Percentiles rank a stretch among this genome's conserved stretches.
Evolutionary conservation across 2,329 filamentous ascomycete species (phyloP).

Genomic region (Clonostachys chloroleuca): DNA sequence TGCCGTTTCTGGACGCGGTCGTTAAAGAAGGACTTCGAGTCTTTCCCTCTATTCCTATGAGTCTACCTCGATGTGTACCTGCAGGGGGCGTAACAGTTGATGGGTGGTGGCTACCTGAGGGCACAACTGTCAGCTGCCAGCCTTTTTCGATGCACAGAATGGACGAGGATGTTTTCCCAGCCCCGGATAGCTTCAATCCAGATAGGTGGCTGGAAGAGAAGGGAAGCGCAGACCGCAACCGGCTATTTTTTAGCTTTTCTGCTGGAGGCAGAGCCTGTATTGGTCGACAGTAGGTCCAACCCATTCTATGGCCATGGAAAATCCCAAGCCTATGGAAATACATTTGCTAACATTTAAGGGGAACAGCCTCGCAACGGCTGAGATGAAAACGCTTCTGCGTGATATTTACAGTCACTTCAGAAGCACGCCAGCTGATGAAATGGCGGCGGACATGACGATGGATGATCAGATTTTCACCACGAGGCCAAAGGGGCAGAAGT

Average conservation of each 20-base stretch:
- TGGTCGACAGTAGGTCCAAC: slow-evolving; percentile 56
- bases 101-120: slow-evolving; percentile 45
- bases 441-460: slow-evolving; percentile 57
- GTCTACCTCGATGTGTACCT: slow-evolving; percentile 57
- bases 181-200: slow-evolving; percentile 73
- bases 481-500: slow-evolving; percentile 56
- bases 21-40: slow-evolving; percentile 21
- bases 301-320: not conserved
- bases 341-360: too few relatives aligned
- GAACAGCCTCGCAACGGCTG: slow-evolving; percentile 53
- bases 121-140: slow-evolving; percentile 56
- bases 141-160: slow-evolving; percentile 56
- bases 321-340: not conserved
- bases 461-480: slow-evolving; percentile 65
- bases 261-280: slow-evolving; percentile 62
- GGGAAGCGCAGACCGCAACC: slow-evolving; percentile 67
- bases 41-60: slow-evolving; percentile 64
- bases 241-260: slow-evolving; percentile 62
- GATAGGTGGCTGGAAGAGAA: slow-evolving; percentile 76
- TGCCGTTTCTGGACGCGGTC: slow-evolving; percentile 6
- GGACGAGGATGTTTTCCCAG: slow-evolving; percentile 65
- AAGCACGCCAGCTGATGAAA: slow-evolving; percentile 49
- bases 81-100: slow-evolving; percentile 48
- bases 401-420: slow-evolving; percentile 56
- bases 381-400: slow-evolving; percentile 62